Percentiles rank a stretch among this genome's conserved stretches.
Evolutionary conservation across 345 rosid species (phyloP).

Genomic region (Arabis hirsuta): DNA sequence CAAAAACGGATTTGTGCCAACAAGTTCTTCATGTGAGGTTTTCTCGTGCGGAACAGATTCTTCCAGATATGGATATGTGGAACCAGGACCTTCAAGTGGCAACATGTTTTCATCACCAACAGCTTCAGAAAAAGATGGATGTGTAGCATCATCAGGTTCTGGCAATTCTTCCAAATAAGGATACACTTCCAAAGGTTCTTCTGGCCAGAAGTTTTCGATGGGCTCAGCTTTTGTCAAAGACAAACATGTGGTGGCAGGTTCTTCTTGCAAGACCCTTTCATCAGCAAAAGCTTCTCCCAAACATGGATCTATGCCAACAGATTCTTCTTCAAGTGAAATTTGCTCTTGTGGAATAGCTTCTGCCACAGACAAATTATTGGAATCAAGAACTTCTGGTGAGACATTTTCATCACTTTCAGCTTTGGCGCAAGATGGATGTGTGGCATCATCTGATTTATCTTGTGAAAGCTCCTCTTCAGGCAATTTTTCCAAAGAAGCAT

Average conservation of each 20-base stretch:
- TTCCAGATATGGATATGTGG: conserved; percentile 21
- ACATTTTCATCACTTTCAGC: conserved; percentile 9
- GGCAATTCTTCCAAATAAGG: conserved; percentile 5
- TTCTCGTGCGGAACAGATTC: conserved; percentile 13
- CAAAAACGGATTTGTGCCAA: conserved; percentile 27
- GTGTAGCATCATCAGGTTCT: conserved; percentile 5
- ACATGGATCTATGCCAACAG: conserved; percentile 25
- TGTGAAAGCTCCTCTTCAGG: neutral
- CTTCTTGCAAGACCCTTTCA: conserved; percentile 22
- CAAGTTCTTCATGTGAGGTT: conserved; percentile 28
- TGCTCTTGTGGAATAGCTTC: conserved; percentile 32
- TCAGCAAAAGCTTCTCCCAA: conserved; percentile 13
- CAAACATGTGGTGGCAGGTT: conserved; percentile 26
- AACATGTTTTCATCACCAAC: conserved; percentile 26
- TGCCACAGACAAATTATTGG: conserved; percentile 4
- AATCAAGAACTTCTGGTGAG: conserved; percentile 27
- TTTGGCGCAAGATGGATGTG: conserved; percentile 24
- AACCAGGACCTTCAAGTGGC: conserved; percentile 19
- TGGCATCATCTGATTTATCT: conserved; percentile 26
- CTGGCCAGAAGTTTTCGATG: neutral
- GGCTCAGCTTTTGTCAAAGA: conserved; percentile 17
- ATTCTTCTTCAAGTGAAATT: conserved; percentile 27
- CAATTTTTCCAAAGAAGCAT: conserved; percentile 21
- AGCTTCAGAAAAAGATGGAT: conserved; percentile 19
- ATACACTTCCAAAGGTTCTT: conserved; percentile 18